A percentile compares a stretch with the other conserved stretches of the same genome.
These are phyloP conservation scores for Ascochyta fabae DNA, from an alignment of 2,329 filamentous ascomycete genomes.

Conservation along the genomic window DNA sequence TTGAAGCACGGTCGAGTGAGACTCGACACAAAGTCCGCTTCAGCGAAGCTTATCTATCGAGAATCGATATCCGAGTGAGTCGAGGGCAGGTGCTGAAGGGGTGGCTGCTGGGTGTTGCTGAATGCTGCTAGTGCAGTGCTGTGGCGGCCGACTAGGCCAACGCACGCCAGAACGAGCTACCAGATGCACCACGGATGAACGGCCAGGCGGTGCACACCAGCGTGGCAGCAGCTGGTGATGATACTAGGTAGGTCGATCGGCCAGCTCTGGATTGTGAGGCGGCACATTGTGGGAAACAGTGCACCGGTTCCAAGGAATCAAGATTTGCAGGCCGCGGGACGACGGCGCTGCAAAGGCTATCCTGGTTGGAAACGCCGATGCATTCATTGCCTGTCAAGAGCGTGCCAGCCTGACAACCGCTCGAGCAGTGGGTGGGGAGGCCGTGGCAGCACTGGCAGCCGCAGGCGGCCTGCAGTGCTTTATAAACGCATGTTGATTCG, in stretches of 20 bases:
- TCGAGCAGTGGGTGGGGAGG: slow-evolving; percentile 6
- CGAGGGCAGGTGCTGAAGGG: slow-evolving; percentile 6
- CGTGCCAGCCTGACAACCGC: slow-evolving; percentile 2
- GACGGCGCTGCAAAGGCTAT: slow-evolving; percentile 9
- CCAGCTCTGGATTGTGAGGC: slow-evolving; percentile 10
- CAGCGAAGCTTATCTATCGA: slow-evolving; percentile 4
- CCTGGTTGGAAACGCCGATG: slow-evolving; percentile 19
- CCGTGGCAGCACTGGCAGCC: neutral
- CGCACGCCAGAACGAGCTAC: slow-evolving; percentile 7
- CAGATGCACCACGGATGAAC: slow-evolving; percentile 13
- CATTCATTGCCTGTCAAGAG: slow-evolving; percentile 13
- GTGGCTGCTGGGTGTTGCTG: neutral
- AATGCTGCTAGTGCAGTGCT: neutral
- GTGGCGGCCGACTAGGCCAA: slow-evolving; percentile 2
- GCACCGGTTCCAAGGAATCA: slow-evolving; percentile 8
- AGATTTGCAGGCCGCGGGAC: slow-evolving; percentile 16
- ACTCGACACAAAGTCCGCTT: slow-evolving; percentile 7
- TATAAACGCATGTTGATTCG: too few relatives aligned
- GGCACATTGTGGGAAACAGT: slow-evolving; percentile 5
- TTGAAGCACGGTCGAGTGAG: slow-evolving; percentile 12
- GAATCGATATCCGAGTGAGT: slow-evolving; percentile 4
- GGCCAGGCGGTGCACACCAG: slow-evolving; percentile 7
- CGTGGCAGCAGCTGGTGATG: neutral
- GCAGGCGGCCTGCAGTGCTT: too few relatives aligned
- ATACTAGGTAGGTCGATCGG: neutral